Base-by-base conservation (phyloP, 1,139 yeast species). In the Nadsonia commutata region DNA sequence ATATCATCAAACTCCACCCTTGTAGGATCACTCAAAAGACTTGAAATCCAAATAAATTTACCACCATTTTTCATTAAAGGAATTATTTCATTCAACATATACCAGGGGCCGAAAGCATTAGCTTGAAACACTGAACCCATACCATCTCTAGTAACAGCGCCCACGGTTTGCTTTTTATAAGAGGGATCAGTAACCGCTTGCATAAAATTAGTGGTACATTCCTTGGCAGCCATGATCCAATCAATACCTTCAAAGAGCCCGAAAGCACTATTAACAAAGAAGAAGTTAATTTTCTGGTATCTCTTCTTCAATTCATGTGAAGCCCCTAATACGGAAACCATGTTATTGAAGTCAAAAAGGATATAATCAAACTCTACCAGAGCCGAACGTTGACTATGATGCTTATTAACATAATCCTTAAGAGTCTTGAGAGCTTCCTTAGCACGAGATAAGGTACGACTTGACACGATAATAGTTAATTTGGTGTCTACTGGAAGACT, bases 91-190 rank as follows among this genome's bases (percentile, higher is more conserved):
- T 79, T 82, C 38, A 83, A 65, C 42, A 90, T 66, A 59, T 79
- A 90, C 65, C 83, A 88, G 1, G 97, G 98, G 0, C 95, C 95
- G 62, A 93, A 83, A 13, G 88, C 95, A 57, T 90, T 90, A 4
- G 94, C 94, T 62, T 90, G 95, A 64, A 90, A 93, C 4, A 86
- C 88, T 33, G 82, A 64, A 1, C 98, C 97, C 68, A 90, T 55
- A 0, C 76, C 86, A 48, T 68, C 72, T 53, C 76, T 85, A 1
- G 94, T 74, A 52, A 71, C 74, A 6, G 94, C 94, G 48, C 77
- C 79, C 3, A 58, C 56, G 0, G 96, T 86, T 37, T 41, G 43
- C 21, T 20, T 19, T 38, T 38, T 38, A 21, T 40, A 41, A 13
- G 36, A 31, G 17, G 43, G 43, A 22, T 41, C 38, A 13, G 38